Percentiles rank a stretch among this genome's conserved stretches.
Evolutionary conservation across 371 early-diverging fungal genomes (phyloP).

Genomic region (Mortierella sp.): DNA sequence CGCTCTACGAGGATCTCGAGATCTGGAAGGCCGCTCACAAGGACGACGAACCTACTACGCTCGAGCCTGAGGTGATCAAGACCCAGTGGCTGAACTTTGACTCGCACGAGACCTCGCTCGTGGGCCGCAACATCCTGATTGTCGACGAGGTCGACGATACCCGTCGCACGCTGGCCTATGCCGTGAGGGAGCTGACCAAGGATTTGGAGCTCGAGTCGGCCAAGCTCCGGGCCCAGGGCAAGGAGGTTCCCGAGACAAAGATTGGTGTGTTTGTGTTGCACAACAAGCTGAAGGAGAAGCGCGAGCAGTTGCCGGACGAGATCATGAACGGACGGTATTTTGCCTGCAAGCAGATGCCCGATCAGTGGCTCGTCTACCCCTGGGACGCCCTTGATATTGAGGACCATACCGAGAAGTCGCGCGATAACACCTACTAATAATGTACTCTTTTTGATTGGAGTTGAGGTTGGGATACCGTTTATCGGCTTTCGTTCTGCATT

Average conservation of each 20-base stretch:
- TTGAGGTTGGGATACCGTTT: no score
- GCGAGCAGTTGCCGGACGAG: slow-evolving; percentile 69
- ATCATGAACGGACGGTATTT: slow-evolving; percentile 75
- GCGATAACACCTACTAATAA: slow-evolving; percentile 46
- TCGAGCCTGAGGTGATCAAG: slow-evolving; percentile 74
- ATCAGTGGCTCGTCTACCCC: slow-evolving; percentile 83
- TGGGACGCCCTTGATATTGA: slow-evolving; percentile 85
- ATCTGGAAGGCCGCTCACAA: slow-evolving; percentile 60
- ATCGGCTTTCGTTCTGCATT: background rate
- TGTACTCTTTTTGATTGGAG: background rate
- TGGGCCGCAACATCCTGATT: slow-evolving; percentile 80
- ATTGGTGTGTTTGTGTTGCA: slow-evolving; percentile 83
- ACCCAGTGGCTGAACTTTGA: slow-evolving; percentile 87
- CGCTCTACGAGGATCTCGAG: slow-evolving; percentile 82
- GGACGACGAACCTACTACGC: slow-evolving; percentile 36
- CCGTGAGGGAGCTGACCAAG: slow-evolving; percentile 77
- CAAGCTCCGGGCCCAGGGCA: slow-evolving; percentile 57
- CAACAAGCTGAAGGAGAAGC: slow-evolving; percentile 83
- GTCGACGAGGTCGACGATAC: slow-evolving; percentile 88
- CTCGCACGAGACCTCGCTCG: slow-evolving; percentile 68
- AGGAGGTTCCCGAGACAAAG: slow-evolving; percentile 73
- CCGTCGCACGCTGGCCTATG: slow-evolving; percentile 79
- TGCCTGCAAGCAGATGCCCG: slow-evolving; percentile 80
- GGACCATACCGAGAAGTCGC: slow-evolving; percentile 67
- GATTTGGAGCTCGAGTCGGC: slow-evolving; percentile 72